phyloP scores from a whole-genome alignment of 2,329 filamentous ascomycete genomes.

The Colletotrichum noveboracense region DNA sequence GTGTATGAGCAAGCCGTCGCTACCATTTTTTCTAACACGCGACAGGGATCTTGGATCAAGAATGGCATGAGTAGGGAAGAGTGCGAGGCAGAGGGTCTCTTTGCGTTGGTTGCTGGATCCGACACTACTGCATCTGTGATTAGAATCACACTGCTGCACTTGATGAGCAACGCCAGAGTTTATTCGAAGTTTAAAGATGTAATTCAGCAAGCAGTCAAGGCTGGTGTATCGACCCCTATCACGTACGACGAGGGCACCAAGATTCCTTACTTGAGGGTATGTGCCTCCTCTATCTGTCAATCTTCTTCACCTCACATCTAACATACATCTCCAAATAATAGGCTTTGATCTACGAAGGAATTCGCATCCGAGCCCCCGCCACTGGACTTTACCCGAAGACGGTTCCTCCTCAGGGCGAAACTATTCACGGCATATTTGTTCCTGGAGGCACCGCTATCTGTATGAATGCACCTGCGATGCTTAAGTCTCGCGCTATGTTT shows the following conservation, averaged over 20 bases:
- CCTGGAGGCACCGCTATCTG: slow-evolving; percentile 48
- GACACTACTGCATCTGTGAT: slow-evolving; percentile 63
- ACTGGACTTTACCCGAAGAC: not conserved
- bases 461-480: slow-evolving; percentile 33
- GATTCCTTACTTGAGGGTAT: not conserved
- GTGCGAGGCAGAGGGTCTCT: slow-evolving; percentile 32
- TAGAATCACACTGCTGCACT: slow-evolving; percentile 55
- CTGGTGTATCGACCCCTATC: slow-evolving; percentile 25
- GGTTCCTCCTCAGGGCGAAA: not conserved
- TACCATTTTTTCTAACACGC: not conserved
- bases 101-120: slow-evolving; percentile 53
- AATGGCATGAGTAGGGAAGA: slow-evolving; percentile 32
- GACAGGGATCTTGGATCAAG: slow-evolving; percentile 34
- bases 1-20: not conserved
- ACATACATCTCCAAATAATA: not conserved
- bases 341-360: slow-evolving; percentile 3
- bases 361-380: not conserved
- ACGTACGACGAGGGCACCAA: not conserved
- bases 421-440: slow-evolving; percentile 34
- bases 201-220: slow-evolving; percentile 39
- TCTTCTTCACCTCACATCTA: not conserved
- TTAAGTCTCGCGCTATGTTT: slow-evolving; percentile 45
- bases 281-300: not conserved
- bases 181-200: slow-evolving; percentile 52
- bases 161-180: slow-evolving; percentile 54